phyloP scores from a whole-genome alignment of 495 filamentous ascomycete species.

The Penicillium manginii region DNA sequence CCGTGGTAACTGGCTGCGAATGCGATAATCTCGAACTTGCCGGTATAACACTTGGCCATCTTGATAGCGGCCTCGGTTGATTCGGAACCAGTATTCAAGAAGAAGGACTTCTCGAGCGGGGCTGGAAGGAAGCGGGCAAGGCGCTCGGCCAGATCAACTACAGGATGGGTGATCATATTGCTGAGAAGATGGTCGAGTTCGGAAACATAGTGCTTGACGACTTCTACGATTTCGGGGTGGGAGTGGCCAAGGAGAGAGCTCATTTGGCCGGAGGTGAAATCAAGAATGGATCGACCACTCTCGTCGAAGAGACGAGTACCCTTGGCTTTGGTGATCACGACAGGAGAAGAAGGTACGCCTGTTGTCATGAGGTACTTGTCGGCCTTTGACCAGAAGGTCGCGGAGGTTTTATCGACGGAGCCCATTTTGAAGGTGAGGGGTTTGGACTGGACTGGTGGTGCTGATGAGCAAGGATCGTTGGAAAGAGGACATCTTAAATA shows the following conservation, averaged over 20 bases:
- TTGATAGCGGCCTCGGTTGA: slow-evolving; percentile 58
- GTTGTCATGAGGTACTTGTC: slow-evolving; percentile 32
- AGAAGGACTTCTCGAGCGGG: slow-evolving; percentile 56
- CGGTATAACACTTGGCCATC: slow-evolving; percentile 60
- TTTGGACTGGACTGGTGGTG: background rate
- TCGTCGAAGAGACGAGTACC: slow-evolving; percentile 36
- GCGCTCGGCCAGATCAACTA: slow-evolving; percentile 49
- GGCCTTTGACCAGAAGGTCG: slow-evolving; percentile 25
- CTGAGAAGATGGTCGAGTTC: slow-evolving; percentile 58
- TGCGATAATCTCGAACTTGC: slow-evolving; percentile 60
- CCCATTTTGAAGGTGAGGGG: slow-evolving; percentile 1
- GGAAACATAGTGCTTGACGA: slow-evolving; percentile 44
- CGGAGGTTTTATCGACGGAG: slow-evolving; percentile 5
- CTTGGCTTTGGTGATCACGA: slow-evolving; percentile 33
- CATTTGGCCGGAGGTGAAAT: slow-evolving; percentile 62
- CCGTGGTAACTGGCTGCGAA: slow-evolving; percentile 59
- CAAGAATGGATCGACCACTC: slow-evolving; percentile 43
- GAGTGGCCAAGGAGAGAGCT: slow-evolving; percentile 60
- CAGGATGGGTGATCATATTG: slow-evolving; percentile 57
- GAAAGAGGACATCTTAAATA: background rate
- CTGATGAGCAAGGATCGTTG: background rate
- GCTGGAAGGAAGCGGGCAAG: slow-evolving; percentile 47
- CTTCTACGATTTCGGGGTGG: slow-evolving; percentile 57
- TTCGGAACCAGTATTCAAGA: slow-evolving; percentile 59
- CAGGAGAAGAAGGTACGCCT: slow-evolving; percentile 33